These are phyloP conservation scores for Fusarium illudens DNA, from an alignment of 2,329 filamentous ascomycete genomes.

Conservation along the genomic window DNA sequence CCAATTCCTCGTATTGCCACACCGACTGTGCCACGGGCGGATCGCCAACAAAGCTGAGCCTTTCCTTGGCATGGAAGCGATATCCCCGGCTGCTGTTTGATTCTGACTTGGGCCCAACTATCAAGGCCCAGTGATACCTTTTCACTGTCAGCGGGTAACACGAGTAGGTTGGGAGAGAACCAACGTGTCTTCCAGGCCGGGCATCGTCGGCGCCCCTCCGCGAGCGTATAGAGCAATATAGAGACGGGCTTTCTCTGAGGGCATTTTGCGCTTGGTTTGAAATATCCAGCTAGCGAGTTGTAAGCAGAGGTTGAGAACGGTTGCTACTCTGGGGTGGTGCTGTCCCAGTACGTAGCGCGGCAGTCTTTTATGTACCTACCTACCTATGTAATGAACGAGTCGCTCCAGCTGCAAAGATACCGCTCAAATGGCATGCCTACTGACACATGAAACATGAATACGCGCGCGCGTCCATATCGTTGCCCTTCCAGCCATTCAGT, in stretches of 20 bases:
- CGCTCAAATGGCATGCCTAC: too few species aligned
- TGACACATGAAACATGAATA: too few species aligned
- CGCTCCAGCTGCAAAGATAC: too few species aligned
- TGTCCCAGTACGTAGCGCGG: too few species aligned
- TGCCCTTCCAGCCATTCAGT: too few species aligned
- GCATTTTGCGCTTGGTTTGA: constrained; percentile 4
- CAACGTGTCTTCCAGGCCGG: constrained; percentile 33
- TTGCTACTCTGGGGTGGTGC: too few species aligned
- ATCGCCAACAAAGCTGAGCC: not conserved
- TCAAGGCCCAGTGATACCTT: constrained; percentile 50
- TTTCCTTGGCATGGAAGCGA: constrained; percentile 47
- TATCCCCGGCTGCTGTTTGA: not conserved
- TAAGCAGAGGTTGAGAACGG: too few species aligned
- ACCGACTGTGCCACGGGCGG: constrained; percentile 27
- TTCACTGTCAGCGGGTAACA: not conserved
- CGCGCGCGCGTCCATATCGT: too few species aligned
- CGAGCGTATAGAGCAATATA: constrained; percentile 35
- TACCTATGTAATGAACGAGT: too few species aligned
- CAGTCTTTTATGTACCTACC: too few species aligned
- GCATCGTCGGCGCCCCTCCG: constrained; percentile 21
- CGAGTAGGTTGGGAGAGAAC: not conserved
- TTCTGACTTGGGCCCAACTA: constrained; percentile 48
- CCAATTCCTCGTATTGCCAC: constrained; percentile 38
- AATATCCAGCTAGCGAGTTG: too few species aligned
- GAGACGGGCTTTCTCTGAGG: constrained; percentile 28